These are phyloP conservation scores for Xylariaceae sp. DNA, from an alignment of 2,329 filamentous ascomycete species.

Conservation along the genomic window DNA sequence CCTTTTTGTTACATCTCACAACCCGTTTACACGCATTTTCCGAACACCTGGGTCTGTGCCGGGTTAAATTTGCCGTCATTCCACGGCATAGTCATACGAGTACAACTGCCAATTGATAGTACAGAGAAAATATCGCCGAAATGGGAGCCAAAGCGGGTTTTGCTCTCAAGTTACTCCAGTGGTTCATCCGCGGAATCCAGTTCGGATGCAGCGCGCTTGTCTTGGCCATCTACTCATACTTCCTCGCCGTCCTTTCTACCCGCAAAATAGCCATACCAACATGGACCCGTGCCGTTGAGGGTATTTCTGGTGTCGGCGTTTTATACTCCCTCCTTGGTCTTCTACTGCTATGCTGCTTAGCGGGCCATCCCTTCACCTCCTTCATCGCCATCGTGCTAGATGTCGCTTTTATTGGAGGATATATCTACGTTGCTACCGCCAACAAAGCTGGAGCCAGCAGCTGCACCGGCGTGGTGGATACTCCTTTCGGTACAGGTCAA, in stretches of 20 bases:
- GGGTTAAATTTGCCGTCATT: slow-evolving; percentile 6
- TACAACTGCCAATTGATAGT: slow-evolving; percentile 14
- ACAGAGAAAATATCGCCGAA: slow-evolving; percentile 28
- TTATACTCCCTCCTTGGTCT: slow-evolving; percentile 76
- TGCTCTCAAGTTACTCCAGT: slow-evolving; percentile 69
- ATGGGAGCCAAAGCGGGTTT: slow-evolving; percentile 63
- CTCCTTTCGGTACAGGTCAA: slow-evolving; percentile 68
- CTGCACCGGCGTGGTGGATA: slow-evolving; percentile 65
- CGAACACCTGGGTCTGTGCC: slow-evolving; percentile 8
- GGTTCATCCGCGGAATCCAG: slow-evolving; percentile 72
- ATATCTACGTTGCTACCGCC: slow-evolving; percentile 79
- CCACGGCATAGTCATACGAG: slow-evolving; percentile 5
- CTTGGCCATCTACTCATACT: slow-evolving; percentile 82
- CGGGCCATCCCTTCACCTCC: slow-evolving; percentile 73
- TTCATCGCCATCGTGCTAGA: slow-evolving; percentile 76
- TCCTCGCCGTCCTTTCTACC: slow-evolving; percentile 72
- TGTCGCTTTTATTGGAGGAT: slow-evolving; percentile 72
- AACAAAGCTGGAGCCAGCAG: slow-evolving; percentile 69
- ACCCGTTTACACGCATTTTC: slow-evolving; percentile 1
- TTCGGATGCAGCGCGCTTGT: slow-evolving; percentile 74
- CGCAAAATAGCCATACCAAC: slow-evolving; percentile 65
- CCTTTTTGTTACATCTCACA: slow-evolving; percentile 3
- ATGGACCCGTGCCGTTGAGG: slow-evolving; percentile 73
- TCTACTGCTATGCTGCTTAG: slow-evolving; percentile 76
- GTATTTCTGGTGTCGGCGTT: slow-evolving; percentile 73